A percentile compares a stretch with the other conserved stretches of the same genome.
Evolutionary conservation across 2,329 filamentous ascomycete genomes (phyloP).

Genomic region (Colletotrichum agaves): DNA sequence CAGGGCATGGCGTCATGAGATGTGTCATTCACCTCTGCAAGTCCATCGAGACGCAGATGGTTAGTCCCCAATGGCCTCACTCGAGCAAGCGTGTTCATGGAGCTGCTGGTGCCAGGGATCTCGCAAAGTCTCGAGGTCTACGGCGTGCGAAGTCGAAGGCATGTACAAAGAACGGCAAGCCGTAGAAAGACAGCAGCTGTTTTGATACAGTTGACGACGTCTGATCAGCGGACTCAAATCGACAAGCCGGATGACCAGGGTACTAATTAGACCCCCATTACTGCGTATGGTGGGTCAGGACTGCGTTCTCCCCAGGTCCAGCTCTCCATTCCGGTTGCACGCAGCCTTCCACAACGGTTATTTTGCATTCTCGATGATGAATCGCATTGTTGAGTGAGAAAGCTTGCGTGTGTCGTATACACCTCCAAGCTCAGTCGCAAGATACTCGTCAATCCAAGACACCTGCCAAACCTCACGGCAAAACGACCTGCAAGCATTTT

Average conservation of each 20-base stretch:
- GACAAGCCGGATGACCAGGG: slow-evolving; percentile 14
- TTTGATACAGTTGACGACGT: slow-evolving; percentile 31
- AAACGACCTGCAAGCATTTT: slow-evolving; percentile 1
- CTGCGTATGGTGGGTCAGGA: slow-evolving; percentile 24
- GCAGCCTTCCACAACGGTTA: neutral
- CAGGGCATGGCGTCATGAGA: slow-evolving; percentile 21
- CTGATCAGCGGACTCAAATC: slow-evolving; percentile 31
- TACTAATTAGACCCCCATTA: neutral
- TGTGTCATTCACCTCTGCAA: neutral
- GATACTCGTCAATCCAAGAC: neutral
- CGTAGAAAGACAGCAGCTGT: slow-evolving; percentile 4
- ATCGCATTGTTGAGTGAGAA: slow-evolving; percentile 2
- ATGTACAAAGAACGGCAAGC: slow-evolving; percentile 9
- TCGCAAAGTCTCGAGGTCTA: neutral
- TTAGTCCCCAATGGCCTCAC: slow-evolving; percentile 3
- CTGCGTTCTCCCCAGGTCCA: slow-evolving; percentile 12
- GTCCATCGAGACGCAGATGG: slow-evolving; percentile 11
- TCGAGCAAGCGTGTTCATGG: neutral
- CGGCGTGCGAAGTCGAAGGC: neutral
- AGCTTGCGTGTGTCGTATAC: neutral
- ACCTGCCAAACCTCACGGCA: neutral
- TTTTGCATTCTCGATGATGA: neutral
- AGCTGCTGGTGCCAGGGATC: neutral
- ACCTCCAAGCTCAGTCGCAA: neutral
- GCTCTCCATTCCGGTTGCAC: neutral